Evolutionary conservation across 768 basidiomycete genomes (phyloP).

Genomic region (Leccinellum luteum): DNA sequence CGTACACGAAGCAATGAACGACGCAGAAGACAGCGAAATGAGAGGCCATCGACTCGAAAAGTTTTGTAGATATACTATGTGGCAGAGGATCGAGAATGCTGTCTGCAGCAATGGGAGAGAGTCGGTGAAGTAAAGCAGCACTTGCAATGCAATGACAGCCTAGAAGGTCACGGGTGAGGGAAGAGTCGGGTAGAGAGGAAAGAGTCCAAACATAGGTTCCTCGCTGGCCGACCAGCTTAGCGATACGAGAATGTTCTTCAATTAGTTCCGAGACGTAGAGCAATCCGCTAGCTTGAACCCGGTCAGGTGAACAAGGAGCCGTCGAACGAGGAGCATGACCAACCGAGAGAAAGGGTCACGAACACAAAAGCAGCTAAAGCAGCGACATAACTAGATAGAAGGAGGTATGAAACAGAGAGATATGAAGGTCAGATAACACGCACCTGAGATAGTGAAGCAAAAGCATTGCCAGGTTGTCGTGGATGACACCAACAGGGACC

Average conservation of each 20-base stretch:
- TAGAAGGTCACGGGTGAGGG: constrained; percentile 32
- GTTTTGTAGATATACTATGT: constrained; percentile 89
- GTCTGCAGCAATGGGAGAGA: constrained; percentile 74
- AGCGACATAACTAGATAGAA: constrained; percentile 66
- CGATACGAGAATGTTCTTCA: constrained; percentile 83
- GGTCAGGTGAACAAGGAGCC: constrained; percentile 6
- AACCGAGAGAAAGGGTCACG: constrained; percentile 88
- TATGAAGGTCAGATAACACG: constrained; percentile 16
- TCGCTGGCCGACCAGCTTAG: constrained; percentile 81
- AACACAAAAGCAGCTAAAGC: constrained; percentile 79
- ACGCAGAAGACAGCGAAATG: constrained; percentile 82
- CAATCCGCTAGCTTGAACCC: constrained; percentile 76
- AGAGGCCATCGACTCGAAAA: constrained; percentile 89
- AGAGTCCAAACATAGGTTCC: constrained; percentile 77
- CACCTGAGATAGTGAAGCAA: constrained; percentile 65
- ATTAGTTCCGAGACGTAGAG: constrained; percentile 94
- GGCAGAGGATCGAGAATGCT: constrained; percentile 78
- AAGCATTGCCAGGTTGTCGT: constrained; percentile 28
- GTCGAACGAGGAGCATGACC: constrained; percentile 22
- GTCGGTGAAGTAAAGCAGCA: constrained; percentile 76
- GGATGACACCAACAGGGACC: not conserved
- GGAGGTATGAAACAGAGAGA: not conserved
- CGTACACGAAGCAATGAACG: constrained; percentile 82
- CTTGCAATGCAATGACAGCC: constrained; percentile 77
- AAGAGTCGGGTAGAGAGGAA: not conserved